These are phyloP conservation scores for Yarrowia hollandica DNA, from an alignment of 805 yeast genomes.

Conservation along the genomic window DNA sequence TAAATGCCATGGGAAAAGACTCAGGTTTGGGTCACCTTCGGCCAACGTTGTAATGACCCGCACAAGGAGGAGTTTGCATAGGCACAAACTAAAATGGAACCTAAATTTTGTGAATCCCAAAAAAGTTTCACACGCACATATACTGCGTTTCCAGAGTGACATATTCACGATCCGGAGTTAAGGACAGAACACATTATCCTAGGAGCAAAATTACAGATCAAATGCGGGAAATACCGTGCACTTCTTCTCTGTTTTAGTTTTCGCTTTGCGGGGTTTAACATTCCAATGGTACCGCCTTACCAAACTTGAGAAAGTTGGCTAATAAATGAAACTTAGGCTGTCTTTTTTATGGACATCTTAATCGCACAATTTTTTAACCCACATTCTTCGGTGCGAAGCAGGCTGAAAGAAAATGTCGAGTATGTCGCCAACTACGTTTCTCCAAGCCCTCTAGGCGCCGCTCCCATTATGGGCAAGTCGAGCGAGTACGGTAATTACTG, in stretches of 20 bases:
- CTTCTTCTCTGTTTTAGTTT: no score
- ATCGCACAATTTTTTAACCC: not conserved
- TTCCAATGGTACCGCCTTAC: slow-evolving; percentile 14
- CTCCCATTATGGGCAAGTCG: not conserved
- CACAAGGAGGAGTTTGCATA: slow-evolving; percentile 20
- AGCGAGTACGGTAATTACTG: no score
- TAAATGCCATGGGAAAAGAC: not conserved
- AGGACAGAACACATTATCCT: no score
- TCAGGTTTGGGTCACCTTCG: slow-evolving; percentile 1
- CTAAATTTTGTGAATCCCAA: not conserved
- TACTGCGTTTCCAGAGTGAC: no score
- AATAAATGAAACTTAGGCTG: not conserved
- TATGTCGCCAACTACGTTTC: not conserved
- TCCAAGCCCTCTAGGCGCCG: not conserved
- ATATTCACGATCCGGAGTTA: not conserved
- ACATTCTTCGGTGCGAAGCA: not conserved
- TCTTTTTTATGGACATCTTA: slow-evolving; percentile 24
- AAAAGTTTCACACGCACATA: not conserved
- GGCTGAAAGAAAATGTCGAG: not conserved
- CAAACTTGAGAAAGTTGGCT: slow-evolving; percentile 18
- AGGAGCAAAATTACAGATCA: no score
- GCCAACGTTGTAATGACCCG: slow-evolving; percentile 10
- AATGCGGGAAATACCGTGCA: not conserved
- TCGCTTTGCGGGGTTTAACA: slow-evolving; percentile 12
- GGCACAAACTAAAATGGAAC: slow-evolving; percentile 14